Base-by-base conservation (phyloP, 1,284 basidiomycete species). In the Porodaedalea pini region DNA sequence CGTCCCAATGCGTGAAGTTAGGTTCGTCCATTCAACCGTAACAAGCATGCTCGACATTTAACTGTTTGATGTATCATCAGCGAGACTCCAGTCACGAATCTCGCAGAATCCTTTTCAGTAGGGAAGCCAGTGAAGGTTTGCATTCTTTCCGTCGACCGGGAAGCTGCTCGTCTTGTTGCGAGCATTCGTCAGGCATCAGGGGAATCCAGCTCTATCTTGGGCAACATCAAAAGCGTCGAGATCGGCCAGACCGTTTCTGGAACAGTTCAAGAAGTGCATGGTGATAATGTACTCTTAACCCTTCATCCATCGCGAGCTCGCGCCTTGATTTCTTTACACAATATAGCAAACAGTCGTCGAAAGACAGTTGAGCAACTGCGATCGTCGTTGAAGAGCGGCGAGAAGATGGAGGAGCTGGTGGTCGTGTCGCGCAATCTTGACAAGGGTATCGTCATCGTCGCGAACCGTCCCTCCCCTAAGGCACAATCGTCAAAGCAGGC, bases 361-460 rank as follows among this genome's bases (percentile, higher is more conserved):
- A 72, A 83, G 10, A 78, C 85, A 1, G 75, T 89, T 10, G 77
- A 87, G n/a, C 87, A 92, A 64, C 75, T 97, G 19, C 83, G 85
- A 23, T 73, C 75, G 1, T 71, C 76, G 2, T 74, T 98, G 49
- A 83, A 88, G 65, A 74, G 78, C 37, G 92, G 91, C 15, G 88
- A 94, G 54, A 78, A 78, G 61, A 71, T 99, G 21, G 76, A 86
- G 11, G 86, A 90, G 49, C 78, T 99, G 4, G 83, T 92, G 2
- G 90, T 99, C 17, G 89, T 94, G 23, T 90, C 92, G n/a, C 90
- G 92, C 65, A 94, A 94, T 69, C 76, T 84, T 1, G 93, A 92
- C 64, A 94, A 92, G 65, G 86, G 87, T 11, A 79, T 98, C 57
- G 88, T 98, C 58, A 88, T 98, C 60, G 90, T 96, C 47, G 88